Base-by-base conservation (phyloP, 352 stramenopile species). In the Thraustochytrium sp. region DNA sequence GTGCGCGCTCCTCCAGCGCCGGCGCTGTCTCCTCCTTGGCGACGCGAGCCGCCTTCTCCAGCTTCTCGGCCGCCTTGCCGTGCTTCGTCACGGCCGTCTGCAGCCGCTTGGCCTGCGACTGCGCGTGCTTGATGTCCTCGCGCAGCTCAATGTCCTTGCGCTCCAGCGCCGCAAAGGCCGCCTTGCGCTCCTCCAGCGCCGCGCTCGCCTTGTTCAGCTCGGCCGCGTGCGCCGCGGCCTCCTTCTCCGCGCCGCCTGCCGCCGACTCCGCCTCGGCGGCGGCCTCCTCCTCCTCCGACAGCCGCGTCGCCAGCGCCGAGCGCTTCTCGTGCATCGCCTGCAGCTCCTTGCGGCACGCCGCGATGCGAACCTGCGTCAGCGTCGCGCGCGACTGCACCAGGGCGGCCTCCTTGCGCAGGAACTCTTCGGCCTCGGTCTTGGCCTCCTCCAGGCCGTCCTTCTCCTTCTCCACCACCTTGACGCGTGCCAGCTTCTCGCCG, bases 401-500 rank as follows among this genome's bases (percentile, higher is more conserved):
- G 56, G 98, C 94, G 44, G 94, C 91, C 86, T 99, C 95, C 85
- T 98, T 98, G 29, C 90, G 88, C 40, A 99, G 78, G 65, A 97
- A 96, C 56, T 94, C 91, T 44, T 98, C 90, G 9, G 96, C 97
- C 86, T 99, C 96, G 0, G 91, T 88, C 49, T 98, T 98, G 11
- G 95, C 94, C 0, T 91, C 93, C 84, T 98, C 92, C 5, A 99
- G 89, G 63, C 94, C 92, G 4, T 97, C 90, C 82, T 94, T 94
- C 89, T 99, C 96, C 87, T 98, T 98, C 85, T 99, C 96, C 8
- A 97, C 95, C 3, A 97, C 93, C 89, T 99, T 98, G 40, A 99
- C 95, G 26, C 97, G 95, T 86, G 98, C 98, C 3, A 99, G 90
- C 82, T 98, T 98, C 72, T 98, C 94, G 78, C 90, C 91, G 34